phyloP scores from a whole-genome alignment of 192 early-diverging fungal species.

The Mortierella hygrophila region DNA sequence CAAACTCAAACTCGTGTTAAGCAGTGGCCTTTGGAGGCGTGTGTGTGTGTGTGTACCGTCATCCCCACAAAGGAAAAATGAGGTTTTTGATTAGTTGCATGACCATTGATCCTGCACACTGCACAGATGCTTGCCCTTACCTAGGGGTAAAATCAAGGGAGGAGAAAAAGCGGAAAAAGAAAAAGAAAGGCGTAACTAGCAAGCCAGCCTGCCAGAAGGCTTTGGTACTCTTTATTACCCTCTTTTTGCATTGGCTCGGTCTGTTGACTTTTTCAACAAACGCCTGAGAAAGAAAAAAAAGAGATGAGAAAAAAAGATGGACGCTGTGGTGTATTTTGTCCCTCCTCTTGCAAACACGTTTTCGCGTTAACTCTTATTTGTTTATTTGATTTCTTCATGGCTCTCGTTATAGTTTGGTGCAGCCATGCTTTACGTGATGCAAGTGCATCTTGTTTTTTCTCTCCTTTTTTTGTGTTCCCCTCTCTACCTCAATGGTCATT shows the following conservation, averaged over 20 bases:
- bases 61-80: neutral
- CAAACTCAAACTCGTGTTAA: neutral
- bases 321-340: neutral
- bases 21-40: neutral
- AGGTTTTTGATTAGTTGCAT: neutral
- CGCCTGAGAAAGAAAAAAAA: neutral
- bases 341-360: constrained; percentile 2
- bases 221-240: neutral
- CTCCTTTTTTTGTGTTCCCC: neutral
- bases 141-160: neutral
- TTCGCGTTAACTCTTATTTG: neutral
- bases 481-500: neutral
- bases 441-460: constrained; percentile 5
- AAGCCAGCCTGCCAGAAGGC: neutral
- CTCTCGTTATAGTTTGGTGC: neutral
- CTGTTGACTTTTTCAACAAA: neutral
- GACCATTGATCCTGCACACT: neutral
- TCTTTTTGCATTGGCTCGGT: neutral
- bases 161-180: neutral
- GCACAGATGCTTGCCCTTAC: neutral
- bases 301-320: neutral
- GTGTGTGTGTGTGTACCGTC: neutral
- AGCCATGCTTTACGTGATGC: constrained; percentile 3
- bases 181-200: neutral
- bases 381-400: neutral